phyloP scores from a whole-genome alignment of 2,329 filamentous ascomycete genomes.

The Colletotrichum acutatum region DNA sequence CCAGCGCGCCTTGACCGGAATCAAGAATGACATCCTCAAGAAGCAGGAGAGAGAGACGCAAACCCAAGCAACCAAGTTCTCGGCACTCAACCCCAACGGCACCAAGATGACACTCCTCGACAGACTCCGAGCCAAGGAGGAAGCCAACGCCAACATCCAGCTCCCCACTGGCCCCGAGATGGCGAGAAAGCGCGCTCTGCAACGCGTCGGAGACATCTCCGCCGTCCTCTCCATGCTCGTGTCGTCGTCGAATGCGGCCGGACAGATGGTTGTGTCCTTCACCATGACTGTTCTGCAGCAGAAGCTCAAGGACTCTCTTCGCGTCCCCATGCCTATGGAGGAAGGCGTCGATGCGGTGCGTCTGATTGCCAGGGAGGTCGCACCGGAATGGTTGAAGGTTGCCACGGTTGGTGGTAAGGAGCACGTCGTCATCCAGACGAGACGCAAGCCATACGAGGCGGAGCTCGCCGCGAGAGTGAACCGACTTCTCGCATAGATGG shows the following conservation, averaged over 20 bases:
- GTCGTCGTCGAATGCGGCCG: slow-evolving; percentile 61
- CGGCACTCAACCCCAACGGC: slow-evolving; percentile 54
- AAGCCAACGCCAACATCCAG: slow-evolving; percentile 58
- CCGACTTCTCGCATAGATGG: slow-evolving; percentile 18
- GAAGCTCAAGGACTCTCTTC: slow-evolving; percentile 75
- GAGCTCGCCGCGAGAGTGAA: slow-evolving; percentile 31
- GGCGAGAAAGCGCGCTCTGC: slow-evolving; percentile 71
- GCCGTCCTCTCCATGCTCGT: slow-evolving; percentile 73
- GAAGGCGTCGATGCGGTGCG: slow-evolving; percentile 62
- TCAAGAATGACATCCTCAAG: slow-evolving; percentile 72
- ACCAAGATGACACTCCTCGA: slow-evolving; percentile 77
- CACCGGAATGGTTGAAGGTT: slow-evolving; percentile 66
- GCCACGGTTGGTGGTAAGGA: slow-evolving; percentile 64
- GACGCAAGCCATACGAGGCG: slow-evolving; percentile 47
- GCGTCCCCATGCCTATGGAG: slow-evolving; percentile 63
- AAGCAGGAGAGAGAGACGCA: slow-evolving; percentile 58
- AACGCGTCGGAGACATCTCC: slow-evolving; percentile 75
- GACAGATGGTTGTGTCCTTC: slow-evolving; percentile 71
- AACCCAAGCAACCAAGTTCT: slow-evolving; percentile 42
- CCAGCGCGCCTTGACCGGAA: slow-evolving; percentile 74
- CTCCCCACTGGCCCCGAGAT: slow-evolving; percentile 62
- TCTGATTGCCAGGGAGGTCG: slow-evolving; percentile 64
- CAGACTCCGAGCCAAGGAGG: slow-evolving; percentile 78
- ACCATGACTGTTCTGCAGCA: slow-evolving; percentile 71
- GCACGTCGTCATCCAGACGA: slow-evolving; percentile 66